Base-by-base conservation (phyloP, 345 rosid genomes). In the Gossypium bickii region DNA sequence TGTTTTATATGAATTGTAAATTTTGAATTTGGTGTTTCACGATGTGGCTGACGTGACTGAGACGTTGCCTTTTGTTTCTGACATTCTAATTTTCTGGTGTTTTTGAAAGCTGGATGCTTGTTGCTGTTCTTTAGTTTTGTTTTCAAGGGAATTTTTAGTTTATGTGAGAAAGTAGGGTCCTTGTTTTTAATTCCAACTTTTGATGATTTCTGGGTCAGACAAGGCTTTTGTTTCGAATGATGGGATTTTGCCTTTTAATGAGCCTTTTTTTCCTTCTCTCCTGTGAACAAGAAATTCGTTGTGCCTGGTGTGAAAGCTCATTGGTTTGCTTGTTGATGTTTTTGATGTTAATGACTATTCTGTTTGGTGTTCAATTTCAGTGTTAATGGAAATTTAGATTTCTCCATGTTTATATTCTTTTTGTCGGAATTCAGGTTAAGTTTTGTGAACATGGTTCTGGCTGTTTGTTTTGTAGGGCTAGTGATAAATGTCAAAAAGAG, bases 401-500 rank as follows among this genome's bases (percentile, higher is more conserved):
- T 48, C 52, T 48, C 1, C 12, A 48, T 62, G 9, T 16, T 63
- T 13, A 63, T 34, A 13, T 0, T 34, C 0, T 41, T 41, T n/a
- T 41, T 64, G 25, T 64, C 18, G 15, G 69, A 63, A 64, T 64
- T 41, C 15, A 17, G 25, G 49, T 41, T 64, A 38, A 53, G 51
- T 71, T 29, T 55, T 45, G 5, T 58, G 22, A 63, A 49, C 41
- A 9, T 56, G 65, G 24, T 67, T 76, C 11, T 12, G 64, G 9
- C 24, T 62, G 53, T 56, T 72, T 75, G 34, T 80, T 75, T 58
- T 59, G 7, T 62, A 87, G 93, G 86, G 94, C 94, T 5, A 84
- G 91, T 77, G 87, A 89, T 78, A 86, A 86, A 85, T 88, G 95
- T 72, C 90, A 85, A 76, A 85, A 82, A 73, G 93, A 90, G 85